Percentiles rank a stretch among this genome's conserved stretches.
Conservation (phyloP, 306 rosid species). For the Luffa acutangula region DNA sequence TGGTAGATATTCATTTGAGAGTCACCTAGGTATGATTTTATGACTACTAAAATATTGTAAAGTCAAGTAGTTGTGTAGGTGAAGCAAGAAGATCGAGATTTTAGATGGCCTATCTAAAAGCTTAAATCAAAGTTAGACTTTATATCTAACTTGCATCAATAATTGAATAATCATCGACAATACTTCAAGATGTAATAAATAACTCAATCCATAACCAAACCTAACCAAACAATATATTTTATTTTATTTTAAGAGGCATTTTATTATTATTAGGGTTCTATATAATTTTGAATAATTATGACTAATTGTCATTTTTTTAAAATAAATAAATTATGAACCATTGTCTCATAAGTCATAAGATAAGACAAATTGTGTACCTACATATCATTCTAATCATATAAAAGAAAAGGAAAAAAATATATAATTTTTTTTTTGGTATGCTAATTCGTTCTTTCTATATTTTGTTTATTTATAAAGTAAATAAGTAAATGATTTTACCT, state of each 20-base stretch:
- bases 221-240: not conserved
- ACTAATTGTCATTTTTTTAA: too few relatives aligned
- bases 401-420: not conserved
- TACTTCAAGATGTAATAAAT: not conserved
- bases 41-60: too few relatives aligned
- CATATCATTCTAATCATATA: not conserved
- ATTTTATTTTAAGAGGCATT: too few relatives aligned
- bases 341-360: not conserved
- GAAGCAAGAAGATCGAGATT: too few relatives aligned
- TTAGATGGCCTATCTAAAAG: too few relatives aligned
- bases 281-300: too few relatives aligned
- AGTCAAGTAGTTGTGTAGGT: too few relatives aligned
- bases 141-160: not conserved
- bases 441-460: not conserved
- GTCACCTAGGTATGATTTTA: too few relatives aligned
- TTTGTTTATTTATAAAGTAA: not conserved
- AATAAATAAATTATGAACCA: too few relatives aligned
- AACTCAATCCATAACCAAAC: not conserved
- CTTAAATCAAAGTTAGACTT: too few relatives aligned
- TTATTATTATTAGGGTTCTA: too few relatives aligned
- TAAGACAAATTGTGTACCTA: not conserved
- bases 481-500: not conserved
- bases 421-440: not conserved
- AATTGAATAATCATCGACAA: not conserved
- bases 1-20: too few relatives aligned